Evolutionary conservation across 345 rosid species (phyloP).

Genomic region (Tarenaya hassleriana): DNA sequence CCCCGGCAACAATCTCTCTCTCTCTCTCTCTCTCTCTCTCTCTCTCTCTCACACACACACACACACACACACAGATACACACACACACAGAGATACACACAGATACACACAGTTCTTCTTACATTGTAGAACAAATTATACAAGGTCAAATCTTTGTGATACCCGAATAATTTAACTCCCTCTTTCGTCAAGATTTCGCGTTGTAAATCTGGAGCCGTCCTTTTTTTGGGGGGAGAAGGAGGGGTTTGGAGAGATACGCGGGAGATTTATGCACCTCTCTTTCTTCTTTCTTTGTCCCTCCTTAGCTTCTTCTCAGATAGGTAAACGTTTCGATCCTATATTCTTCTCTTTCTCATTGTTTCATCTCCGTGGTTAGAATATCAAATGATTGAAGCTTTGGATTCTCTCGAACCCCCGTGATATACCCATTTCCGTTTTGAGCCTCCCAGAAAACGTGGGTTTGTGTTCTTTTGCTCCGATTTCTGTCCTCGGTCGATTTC

Average conservation of each 20-base stretch:
- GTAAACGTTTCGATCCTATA: conserved; percentile 11
- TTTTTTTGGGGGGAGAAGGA: conserved; percentile 11
- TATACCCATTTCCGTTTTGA: not conserved
- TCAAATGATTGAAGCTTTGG: conserved; percentile 17
- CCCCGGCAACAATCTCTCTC: not conserved
- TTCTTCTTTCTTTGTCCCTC: conserved; percentile 14
- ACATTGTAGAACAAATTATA: conserved; percentile 11
- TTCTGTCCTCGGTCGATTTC: not conserved
- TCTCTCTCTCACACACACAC: conserved; percentile 12
- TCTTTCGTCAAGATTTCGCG: conserved; percentile 11
- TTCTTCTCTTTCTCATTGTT: not conserved
- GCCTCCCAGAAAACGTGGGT: conserved; percentile 8
- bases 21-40: conserved; percentile 4
- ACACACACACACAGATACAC: conserved; percentile 5
- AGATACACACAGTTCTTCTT: too few species aligned
- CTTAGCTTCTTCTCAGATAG: conserved; percentile 24
- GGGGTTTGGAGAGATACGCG: not conserved
- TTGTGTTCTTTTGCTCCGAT: not conserved
- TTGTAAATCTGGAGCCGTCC: conserved; percentile 21
- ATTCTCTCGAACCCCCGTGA: conserved; percentile 24
- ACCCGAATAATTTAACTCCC: conserved; percentile 3
- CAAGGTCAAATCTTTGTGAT: conserved; percentile 19
- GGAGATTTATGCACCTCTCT: conserved; percentile 28
- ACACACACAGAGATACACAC: too few species aligned
- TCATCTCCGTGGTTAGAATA: not conserved